Conservation (phyloP, 2,329 filamentous ascomycete genomes). For the Pyrenophora tritici-repentis region DNA sequence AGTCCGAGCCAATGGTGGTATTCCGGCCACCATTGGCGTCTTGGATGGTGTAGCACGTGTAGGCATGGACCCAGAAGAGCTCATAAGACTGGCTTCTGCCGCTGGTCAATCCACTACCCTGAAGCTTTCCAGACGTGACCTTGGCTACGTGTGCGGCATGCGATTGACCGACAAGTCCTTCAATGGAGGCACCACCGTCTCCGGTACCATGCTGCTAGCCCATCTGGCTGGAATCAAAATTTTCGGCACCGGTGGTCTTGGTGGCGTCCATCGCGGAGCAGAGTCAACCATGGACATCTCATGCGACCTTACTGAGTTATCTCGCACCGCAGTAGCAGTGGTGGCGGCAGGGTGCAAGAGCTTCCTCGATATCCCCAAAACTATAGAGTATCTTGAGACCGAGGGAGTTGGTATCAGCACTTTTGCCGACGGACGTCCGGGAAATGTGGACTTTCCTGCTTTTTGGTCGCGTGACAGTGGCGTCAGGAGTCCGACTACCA, state of each 20-base stretch:
- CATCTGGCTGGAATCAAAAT: conserved; percentile 85
- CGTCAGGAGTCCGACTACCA: conserved; percentile 73
- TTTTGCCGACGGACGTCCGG: conserved; percentile 79
- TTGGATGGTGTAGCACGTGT: conserved; percentile 82
- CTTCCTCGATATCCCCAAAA: conserved; percentile 89
- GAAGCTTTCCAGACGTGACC: conserved; percentile 86
- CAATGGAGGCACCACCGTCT: conserved; percentile 90
- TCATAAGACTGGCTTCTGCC: conserved; percentile 69
- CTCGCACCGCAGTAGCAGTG: too few relatives aligned
- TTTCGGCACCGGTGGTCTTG: conserved; percentile 92
- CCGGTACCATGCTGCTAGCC: conserved; percentile 90
- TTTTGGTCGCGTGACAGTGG: conserved; percentile 93
- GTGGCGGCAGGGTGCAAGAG: conserved; percentile 93
- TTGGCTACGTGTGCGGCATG: conserved; percentile 79
- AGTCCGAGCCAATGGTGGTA: conserved; percentile 74
- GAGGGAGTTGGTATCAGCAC: conserved; percentile 82
- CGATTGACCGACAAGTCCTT: conserved; percentile 69
- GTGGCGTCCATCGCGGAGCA: conserved; percentile 89
- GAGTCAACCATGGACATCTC: conserved; percentile 90
- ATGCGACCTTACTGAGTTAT: conserved; percentile 93
- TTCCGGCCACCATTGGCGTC: conserved; percentile 90
- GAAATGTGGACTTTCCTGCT: conserved; percentile 81
- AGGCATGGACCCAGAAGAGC: conserved; percentile 73
- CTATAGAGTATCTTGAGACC: conserved; percentile 78
- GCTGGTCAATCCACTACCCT: conserved; percentile 69